These are phyloP conservation scores for Pyrrhoderma lamaoense DNA, from an alignment of 1,284 basidiomycete genomes.

Conservation along the genomic window DNA sequence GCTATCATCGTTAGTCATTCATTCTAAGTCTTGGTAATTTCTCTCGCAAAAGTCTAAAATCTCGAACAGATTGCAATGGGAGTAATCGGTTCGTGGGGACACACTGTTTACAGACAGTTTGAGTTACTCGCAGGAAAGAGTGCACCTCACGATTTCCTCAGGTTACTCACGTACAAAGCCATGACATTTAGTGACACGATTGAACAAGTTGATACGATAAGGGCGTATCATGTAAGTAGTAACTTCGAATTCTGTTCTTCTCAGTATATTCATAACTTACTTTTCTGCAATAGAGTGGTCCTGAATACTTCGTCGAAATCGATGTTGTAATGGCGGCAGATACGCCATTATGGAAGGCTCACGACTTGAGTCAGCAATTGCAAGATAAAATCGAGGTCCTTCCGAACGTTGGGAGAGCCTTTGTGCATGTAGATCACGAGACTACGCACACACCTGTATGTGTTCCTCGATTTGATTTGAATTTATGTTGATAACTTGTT, in stretches of 20 bases:
- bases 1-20: constrained; percentile 57
- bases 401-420: constrained; percentile 86
- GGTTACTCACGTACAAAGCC: constrained; percentile 89
- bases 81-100: constrained; percentile 77
- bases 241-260: background rate
- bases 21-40: too few relatives aligned
- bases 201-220: constrained; percentile 79
- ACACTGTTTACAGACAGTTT: constrained; percentile 77
- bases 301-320: constrained; percentile 90
- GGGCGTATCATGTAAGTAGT: constrained; percentile 69
- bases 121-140: constrained; percentile 85
- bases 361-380: constrained; percentile 86
- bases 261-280: constrained; percentile 3
- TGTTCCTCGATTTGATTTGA: constrained; percentile 17
- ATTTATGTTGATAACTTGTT: too few relatives aligned
- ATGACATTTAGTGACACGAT: constrained; percentile 85
- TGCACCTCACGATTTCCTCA: constrained; percentile 85
- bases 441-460: constrained; percentile 75
- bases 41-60: background rate
- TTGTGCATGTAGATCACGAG: constrained; percentile 94
- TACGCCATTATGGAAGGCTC: constrained; percentile 87
- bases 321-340: constrained; percentile 91
- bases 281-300: constrained; percentile 33
- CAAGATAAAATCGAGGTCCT: constrained; percentile 93
- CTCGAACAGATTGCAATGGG: constrained; percentile 62